Evolutionary conservation across 108 stramenopile genomes (phyloP).

Genomic region (Heterococcus sp.): DNA sequence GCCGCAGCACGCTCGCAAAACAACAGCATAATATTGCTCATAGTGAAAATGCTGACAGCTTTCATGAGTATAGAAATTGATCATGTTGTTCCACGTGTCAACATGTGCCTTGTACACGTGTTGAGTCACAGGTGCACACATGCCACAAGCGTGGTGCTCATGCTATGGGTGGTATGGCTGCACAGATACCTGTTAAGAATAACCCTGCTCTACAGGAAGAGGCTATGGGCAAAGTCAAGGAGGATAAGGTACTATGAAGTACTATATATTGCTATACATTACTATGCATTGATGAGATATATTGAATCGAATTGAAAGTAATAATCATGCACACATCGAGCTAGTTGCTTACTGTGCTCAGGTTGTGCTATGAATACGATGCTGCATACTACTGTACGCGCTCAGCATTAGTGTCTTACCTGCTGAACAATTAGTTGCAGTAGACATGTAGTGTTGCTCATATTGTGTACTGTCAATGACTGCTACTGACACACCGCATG

Average conservation of each 20-base stretch:
- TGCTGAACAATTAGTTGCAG: too few species aligned
- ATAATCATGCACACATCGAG: not conserved
- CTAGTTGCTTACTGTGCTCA: not conserved
- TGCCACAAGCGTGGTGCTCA: slow-evolving; percentile 90
- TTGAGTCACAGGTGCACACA: slow-evolving; percentile 58
- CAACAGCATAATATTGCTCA: too few species aligned
- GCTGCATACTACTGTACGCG: too few species aligned
- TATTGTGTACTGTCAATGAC: not conserved
- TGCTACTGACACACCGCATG: not conserved
- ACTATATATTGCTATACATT: not conserved
- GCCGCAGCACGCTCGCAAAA: too few species aligned
- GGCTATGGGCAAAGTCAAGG: slow-evolving; percentile 73
- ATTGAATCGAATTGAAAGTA: not conserved
- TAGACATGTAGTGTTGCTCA: too few species aligned
- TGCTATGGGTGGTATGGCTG: slow-evolving; percentile 92
- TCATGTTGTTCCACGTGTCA: too few species aligned
- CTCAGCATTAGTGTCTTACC: too few species aligned
- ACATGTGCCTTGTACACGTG: not conserved
- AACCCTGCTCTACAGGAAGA: slow-evolving; percentile 69
- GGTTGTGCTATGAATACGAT: not conserved
- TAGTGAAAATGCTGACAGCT: too few species aligned
- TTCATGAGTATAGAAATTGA: too few species aligned
- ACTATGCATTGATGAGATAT: not conserved
- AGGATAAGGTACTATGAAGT: slow-evolving; percentile 67
- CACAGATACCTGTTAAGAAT: slow-evolving; percentile 81